Percentiles rank a stretch among this genome's conserved stretches.
phyloP scores from a whole-genome alignment of 352 stramenopile genomes.

The Globisporangium irregulare region DNA sequence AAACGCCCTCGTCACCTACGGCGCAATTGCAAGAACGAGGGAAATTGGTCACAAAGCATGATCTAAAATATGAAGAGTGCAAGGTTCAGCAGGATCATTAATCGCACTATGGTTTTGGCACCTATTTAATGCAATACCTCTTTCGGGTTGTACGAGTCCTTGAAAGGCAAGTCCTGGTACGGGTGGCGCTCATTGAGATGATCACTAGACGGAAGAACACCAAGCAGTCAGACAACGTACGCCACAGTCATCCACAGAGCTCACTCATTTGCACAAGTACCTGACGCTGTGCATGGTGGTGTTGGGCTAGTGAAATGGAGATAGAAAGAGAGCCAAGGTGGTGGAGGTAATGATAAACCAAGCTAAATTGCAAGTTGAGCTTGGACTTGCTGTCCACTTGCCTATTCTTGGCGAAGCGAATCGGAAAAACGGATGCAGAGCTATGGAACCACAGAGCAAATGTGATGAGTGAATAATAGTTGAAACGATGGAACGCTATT shows the following conservation, averaged over 20 bases:
- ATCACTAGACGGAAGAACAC: slow-evolving; percentile 29
- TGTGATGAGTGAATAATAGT: neutral
- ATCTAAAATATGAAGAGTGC: neutral
- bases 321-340: neutral
- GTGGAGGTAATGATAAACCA: neutral
- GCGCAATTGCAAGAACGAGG: neutral
- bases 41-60: neutral
- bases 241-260: neutral
- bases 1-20: slow-evolving; percentile 57
- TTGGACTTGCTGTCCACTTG: neutral
- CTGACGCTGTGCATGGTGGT: slow-evolving; percentile 58
- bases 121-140: slow-evolving; percentile 25
- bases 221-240: neutral
- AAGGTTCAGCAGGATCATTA: neutral
- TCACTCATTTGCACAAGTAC: slow-evolving; percentile 9
- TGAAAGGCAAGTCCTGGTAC: slow-evolving; percentile 53
- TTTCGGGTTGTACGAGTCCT: slow-evolving; percentile 50
- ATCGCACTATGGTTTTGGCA: neutral
- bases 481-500: neutral
- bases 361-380: neutral
- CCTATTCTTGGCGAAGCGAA: neutral
- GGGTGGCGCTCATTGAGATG: slow-evolving; percentile 58
- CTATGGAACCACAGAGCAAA: neutral
- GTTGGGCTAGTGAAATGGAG: neutral
- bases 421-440: neutral